These are phyloP conservation scores for Takashimella tepidaria DNA, from an alignment of 1,284 basidiomycete species.

Conservation along the genomic window DNA sequence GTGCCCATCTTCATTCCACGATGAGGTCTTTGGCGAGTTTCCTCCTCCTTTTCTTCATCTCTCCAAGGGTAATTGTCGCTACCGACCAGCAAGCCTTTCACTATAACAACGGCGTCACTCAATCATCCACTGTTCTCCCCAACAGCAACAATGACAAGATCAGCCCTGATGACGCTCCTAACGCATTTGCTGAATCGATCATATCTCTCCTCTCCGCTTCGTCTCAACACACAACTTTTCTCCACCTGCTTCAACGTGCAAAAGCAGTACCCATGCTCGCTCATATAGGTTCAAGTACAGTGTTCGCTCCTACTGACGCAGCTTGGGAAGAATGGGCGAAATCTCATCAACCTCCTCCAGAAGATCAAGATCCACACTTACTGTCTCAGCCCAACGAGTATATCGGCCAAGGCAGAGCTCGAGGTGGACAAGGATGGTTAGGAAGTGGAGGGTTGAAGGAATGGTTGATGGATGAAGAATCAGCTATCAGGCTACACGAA, in stretches of 20 bases:
- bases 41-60: too few relatives aligned
- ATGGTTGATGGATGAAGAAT: conserved; percentile 37
- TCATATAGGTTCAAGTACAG: conserved; percentile 69
- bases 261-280: conserved; percentile 89
- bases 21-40: neutral
- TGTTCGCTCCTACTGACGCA: conserved; percentile 94
- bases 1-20: too few relatives aligned
- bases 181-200: conserved; percentile 48
- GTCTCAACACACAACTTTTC: conserved; percentile 70
- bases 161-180: neutral
- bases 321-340: conserved; percentile 58
- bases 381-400: neutral
- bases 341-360: conserved; percentile 15
- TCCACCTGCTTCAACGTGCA: conserved; percentile 75
- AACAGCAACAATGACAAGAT: too few relatives aligned
- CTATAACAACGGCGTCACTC: too few relatives aligned
- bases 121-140: too few relatives aligned
- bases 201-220: conserved; percentile 73
- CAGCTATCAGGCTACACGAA: conserved; percentile 7
- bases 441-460: conserved; percentile 27
- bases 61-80: too few relatives aligned
- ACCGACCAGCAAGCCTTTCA: too few relatives aligned
- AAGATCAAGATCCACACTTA: conserved; percentile 5
- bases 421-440: conserved; percentile 27
- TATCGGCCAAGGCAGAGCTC: neutral